phyloP scores from a whole-genome alignment of 768 basidiomycete genomes.

The Auricularia heimuer region DNA sequence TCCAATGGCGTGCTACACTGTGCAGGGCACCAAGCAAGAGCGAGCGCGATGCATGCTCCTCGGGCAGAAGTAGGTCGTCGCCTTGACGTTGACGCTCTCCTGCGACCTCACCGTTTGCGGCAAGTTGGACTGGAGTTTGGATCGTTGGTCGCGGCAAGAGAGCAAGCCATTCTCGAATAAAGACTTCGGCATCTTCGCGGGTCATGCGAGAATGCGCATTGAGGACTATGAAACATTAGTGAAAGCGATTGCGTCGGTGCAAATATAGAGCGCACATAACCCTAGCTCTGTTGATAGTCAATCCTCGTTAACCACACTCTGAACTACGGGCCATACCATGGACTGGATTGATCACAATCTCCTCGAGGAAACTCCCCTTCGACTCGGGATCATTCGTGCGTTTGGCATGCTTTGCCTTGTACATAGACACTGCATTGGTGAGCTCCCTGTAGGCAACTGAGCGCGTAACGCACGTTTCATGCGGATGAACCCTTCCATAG shows the following conservation, averaged over 20 bases:
- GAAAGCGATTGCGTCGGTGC: too few species aligned
- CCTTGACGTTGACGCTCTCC: constrained; percentile 4
- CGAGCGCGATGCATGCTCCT: constrained; percentile 60
- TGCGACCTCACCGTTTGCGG: constrained; percentile 7
- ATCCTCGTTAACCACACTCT: too few species aligned
- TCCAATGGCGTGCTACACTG: constrained; percentile 42
- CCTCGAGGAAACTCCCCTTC: constrained; percentile 38
- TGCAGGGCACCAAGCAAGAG: constrained; percentile 61
- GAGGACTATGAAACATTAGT: constrained; percentile 36
- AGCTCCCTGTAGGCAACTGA: neutral
- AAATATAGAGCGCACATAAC: too few species aligned
- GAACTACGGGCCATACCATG: constrained; percentile 36
- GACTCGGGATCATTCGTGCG: constrained; percentile 35
- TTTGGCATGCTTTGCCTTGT: constrained; percentile 54
- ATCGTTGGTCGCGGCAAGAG: constrained; percentile 39
- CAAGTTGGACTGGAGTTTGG: constrained; percentile 20
- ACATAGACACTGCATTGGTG: constrained; percentile 50
- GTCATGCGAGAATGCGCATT: constrained; percentile 61
- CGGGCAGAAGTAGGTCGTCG: constrained; percentile 51
- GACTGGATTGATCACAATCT: constrained; percentile 56
- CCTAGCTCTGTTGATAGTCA: too few species aligned
- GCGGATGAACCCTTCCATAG: constrained; percentile 68
- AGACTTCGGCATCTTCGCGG: constrained; percentile 41
- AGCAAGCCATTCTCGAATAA: constrained; percentile 44
- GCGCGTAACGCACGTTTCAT: constrained; percentile 48